A percentile compares a stretch with the other conserved stretches of the same genome.
These are phyloP conservation scores for Cyberlindnera amylophila DNA, from an alignment of 805 yeast species.

Conservation along the genomic window DNA sequence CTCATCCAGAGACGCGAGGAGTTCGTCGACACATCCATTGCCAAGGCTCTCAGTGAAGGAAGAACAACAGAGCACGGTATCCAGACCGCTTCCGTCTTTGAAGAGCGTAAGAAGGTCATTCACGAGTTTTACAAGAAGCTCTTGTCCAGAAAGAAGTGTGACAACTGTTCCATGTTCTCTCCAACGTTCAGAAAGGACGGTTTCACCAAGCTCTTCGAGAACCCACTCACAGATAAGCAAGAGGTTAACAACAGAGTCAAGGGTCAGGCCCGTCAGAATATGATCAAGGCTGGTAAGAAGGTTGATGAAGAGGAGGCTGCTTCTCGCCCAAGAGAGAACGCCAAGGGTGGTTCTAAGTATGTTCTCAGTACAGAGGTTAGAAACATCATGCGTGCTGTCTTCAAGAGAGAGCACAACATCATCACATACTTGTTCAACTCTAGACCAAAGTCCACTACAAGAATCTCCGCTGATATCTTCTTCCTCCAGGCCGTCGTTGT, in stretches of 20 bases:
- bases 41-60: constrained; percentile 73
- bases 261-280: constrained; percentile 70
- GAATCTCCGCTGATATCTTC: constrained; percentile 72
- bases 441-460: constrained; percentile 54
- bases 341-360: constrained; percentile 75
- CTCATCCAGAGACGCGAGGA: constrained; percentile 58
- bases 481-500: constrained; percentile 86
- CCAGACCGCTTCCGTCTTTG: constrained; percentile 78
- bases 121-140: constrained; percentile 73
- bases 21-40: constrained; percentile 69
- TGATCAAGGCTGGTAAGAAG: constrained; percentile 39
- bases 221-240: constrained; percentile 79
- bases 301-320: constrained; percentile 30
- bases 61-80: constrained; percentile 63
- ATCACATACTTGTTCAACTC: constrained; percentile 77
- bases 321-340: constrained; percentile 17
- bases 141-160: constrained; percentile 81
- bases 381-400: constrained; percentile 71
- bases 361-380: constrained; percentile 84
- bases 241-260: constrained; percentile 74
- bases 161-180: constrained; percentile 92
- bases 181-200: constrained; percentile 96
- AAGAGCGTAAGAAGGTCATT: constrained; percentile 74
- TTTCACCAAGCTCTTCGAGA: constrained; percentile 85
- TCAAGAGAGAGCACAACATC: constrained; percentile 65